Conservation (phyloP, 2,329 filamentous ascomycete species). For the Pseudogymnoascus sp. region DNA sequence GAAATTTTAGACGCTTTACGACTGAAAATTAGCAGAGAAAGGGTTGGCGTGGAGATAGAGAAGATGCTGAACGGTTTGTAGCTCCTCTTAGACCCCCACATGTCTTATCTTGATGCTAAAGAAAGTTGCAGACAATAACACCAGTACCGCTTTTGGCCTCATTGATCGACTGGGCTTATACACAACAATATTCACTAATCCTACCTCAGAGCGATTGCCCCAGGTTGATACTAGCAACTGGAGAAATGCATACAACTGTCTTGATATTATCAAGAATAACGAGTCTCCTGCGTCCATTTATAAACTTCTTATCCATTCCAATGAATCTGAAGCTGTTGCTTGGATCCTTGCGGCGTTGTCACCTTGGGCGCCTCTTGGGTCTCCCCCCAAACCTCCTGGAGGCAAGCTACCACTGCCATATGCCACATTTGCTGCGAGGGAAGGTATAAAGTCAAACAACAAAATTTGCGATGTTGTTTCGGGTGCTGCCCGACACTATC, state of each 20-base stretch:
- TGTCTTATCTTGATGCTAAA: slow-evolving; percentile 13
- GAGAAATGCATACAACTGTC: slow-evolving; percentile 53
- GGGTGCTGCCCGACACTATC: slow-evolving; percentile 53
- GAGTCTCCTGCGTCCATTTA: slow-evolving; percentile 41
- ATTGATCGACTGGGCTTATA: slow-evolving; percentile 63
- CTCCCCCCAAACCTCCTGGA: slow-evolving; percentile 29
- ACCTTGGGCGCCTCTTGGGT: slow-evolving; percentile 54
- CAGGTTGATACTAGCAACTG: slow-evolving; percentile 53
- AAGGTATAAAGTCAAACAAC: slow-evolving; percentile 73
- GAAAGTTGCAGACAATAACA: slow-evolving; percentile 42
- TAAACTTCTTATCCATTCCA: slow-evolving; percentile 48
- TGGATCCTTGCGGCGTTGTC: slow-evolving; percentile 70
- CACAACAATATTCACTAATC: slow-evolving; percentile 64
- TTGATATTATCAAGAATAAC: slow-evolving; percentile 43
- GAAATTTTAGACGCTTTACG: slow-evolving; percentile 72
- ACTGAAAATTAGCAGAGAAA: slow-evolving; percentile 84
- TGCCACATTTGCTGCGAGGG: slow-evolving; percentile 56
- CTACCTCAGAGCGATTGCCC: slow-evolving; percentile 43
- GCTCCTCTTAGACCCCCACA: slow-evolving; percentile 18
- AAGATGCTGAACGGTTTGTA: slow-evolving; percentile 73
- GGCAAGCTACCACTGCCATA: slow-evolving; percentile 48
- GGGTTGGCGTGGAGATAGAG: slow-evolving; percentile 77
- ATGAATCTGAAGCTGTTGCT: slow-evolving; percentile 59
- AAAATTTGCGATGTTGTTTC: slow-evolving; percentile 62
- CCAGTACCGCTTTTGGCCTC: slow-evolving; percentile 51